Conservation (phyloP, 164 flowering plant genomes). For the Chimonanthus praecox region DNA sequence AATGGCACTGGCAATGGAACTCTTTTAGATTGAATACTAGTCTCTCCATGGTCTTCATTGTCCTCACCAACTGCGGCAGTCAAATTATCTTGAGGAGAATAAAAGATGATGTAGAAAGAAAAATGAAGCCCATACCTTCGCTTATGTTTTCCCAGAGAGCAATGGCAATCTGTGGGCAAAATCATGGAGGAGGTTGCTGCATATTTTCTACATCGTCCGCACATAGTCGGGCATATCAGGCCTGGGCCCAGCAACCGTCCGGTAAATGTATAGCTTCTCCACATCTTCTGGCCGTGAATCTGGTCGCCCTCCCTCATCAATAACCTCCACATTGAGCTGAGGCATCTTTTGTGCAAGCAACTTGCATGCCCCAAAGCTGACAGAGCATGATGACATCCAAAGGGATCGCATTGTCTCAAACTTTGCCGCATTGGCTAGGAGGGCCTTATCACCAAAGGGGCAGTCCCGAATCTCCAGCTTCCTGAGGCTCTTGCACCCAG, state of each 20-base stretch:
- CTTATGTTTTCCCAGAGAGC: conserved; percentile 2
- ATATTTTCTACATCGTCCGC: conserved; percentile 42
- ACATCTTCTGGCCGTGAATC: conserved; percentile 47
- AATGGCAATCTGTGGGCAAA: background rate
- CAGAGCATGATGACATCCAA: conserved; percentile 96
- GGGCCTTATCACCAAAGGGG: conserved; percentile 88
- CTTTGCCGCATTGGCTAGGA: conserved; percentile 82
- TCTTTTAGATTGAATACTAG: conserved; percentile 10
- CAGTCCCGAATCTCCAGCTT: conserved; percentile 89
- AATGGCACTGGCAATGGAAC: conserved; percentile 24
- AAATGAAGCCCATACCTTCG: conserved; percentile 32
- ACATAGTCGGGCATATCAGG: conserved; percentile 63
- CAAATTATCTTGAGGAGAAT: conserved; percentile 14
- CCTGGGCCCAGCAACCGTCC: conserved; percentile 73
- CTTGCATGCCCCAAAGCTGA: conserved; percentile 74
- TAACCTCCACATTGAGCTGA: conserved; percentile 74
- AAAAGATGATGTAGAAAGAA: conserved; percentile 10
- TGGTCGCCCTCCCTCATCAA: conserved; percentile 57
- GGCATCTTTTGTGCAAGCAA: conserved; percentile 67
- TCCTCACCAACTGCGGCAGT: conserved; percentile 10
- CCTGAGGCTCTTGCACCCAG: conserved; percentile 78
- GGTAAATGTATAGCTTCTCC: conserved; percentile 63
- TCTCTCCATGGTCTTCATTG: background rate
- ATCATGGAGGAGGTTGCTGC: conserved; percentile 18
- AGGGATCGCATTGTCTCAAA: conserved; percentile 99